These are phyloP conservation scores for Lipomyces chichibuensis DNA, from an alignment of 805 yeast species.

Conservation along the genomic window DNA sequence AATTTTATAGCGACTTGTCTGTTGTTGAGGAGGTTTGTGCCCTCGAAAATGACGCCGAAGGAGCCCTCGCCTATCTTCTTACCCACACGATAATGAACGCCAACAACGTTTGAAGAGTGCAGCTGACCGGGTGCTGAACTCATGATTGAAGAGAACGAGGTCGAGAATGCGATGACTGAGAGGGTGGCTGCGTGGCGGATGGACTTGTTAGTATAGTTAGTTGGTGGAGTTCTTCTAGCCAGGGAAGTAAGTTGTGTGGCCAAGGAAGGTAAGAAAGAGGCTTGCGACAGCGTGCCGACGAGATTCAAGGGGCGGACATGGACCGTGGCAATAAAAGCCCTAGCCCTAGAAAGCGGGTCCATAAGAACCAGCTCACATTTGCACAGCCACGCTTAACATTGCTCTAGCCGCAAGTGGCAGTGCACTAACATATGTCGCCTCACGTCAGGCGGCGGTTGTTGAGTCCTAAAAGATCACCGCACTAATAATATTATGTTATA, in stretches of 20 bases:
- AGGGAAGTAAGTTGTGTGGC: background rate
- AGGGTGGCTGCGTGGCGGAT: background rate
- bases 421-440: background rate
- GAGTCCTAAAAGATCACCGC: background rate
- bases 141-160: slow-evolving; percentile 22
- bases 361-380: background rate
- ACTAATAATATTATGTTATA: background rate
- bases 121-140: slow-evolving; percentile 35
- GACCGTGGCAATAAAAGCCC: background rate
- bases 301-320: background rate
- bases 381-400: background rate
- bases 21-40: slow-evolving; percentile 86
- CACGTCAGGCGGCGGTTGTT: background rate
- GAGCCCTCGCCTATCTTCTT: slow-evolving; percentile 99
- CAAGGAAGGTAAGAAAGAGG: slow-evolving; percentile 1
- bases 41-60: slow-evolving; percentile 96
- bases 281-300: background rate
- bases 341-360: background rate
- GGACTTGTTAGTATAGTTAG: background rate
- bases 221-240: no score
- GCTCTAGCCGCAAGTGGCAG: background rate
- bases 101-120: slow-evolving; percentile 69
- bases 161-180: slow-evolving; percentile 5
- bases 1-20: slow-evolving; percentile 95
- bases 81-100: slow-evolving; percentile 94